These are phyloP conservation scores for Agapanthus africanus DNA, from an alignment of 106 monocot genomes.

Conservation along the genomic window DNA sequence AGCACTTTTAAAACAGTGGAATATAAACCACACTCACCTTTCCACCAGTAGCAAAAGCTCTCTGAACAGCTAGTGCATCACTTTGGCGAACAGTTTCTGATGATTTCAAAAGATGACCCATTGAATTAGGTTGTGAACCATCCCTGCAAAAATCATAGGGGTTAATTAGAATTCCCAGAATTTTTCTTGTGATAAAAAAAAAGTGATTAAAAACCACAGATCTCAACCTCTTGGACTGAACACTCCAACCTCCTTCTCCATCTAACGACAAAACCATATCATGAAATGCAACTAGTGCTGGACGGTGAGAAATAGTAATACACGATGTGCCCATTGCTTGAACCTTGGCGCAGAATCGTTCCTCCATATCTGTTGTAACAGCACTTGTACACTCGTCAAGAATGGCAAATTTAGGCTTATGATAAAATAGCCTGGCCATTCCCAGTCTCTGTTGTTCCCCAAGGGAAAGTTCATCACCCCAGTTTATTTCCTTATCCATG, in stretches of 20 bases:
- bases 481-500: conserved; percentile 84
- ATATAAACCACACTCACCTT: conserved; percentile 70
- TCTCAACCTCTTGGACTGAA: conserved; percentile 67
- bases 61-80: conserved; percentile 90
- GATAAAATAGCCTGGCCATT: conserved; percentile 97
- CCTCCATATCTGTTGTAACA: conserved; percentile 99
- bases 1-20: background rate
- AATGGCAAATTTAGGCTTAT: conserved; percentile 98
- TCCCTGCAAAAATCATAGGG: conserved; percentile 33
- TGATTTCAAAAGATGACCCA: conserved; percentile 38
- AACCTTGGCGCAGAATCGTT: conserved; percentile 93
- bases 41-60: conserved; percentile 60
- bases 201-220: too few species aligned
- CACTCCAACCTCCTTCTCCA: conserved; percentile 92
- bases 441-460: conserved; percentile 98
- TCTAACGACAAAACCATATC: conserved; percentile 94
- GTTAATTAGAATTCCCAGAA: too few species aligned
- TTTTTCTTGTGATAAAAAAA: too few species aligned
- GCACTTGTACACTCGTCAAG: conserved; percentile 99
- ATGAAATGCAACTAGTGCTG: conserved; percentile 96
- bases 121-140: conserved; percentile 18
- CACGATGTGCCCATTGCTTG: conserved; percentile 96
- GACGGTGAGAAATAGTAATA: conserved; percentile 97
- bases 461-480: conserved; percentile 98
- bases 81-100: conserved; percentile 58